Evolutionary conservation across 805 yeast genomes (phyloP).

Genomic region (Ogataea degrootiae): DNA sequence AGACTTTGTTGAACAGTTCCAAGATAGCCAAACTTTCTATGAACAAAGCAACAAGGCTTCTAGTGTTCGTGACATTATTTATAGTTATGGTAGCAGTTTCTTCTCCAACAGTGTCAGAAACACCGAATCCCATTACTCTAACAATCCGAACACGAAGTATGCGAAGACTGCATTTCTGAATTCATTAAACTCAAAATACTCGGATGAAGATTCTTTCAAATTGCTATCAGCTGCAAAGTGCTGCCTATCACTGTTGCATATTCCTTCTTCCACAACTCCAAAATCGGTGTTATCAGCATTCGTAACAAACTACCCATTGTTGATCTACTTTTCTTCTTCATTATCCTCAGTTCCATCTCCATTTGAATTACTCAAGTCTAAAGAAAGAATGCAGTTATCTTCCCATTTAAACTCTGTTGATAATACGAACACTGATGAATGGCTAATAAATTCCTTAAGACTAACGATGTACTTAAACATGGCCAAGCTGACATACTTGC

Average conservation of each 20-base stretch:
- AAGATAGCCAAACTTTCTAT: no score
- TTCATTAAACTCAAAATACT: background rate
- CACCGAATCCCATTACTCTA: no score
- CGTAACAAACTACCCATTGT: background rate
- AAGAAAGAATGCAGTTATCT: no score
- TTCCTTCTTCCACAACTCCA: no score
- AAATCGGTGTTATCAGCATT: background rate
- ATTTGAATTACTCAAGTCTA: background rate
- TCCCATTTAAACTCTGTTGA: background rate
- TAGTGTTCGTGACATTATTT: background rate
- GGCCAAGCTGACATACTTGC: constrained; percentile 35
- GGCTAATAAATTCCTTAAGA: background rate
- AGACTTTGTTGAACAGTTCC: background rate
- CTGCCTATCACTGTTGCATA: no score
- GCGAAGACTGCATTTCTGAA: background rate
- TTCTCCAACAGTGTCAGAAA: no score
- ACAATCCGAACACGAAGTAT: background rate
- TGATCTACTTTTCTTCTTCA: background rate
- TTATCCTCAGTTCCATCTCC: background rate
- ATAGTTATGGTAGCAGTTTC: no score
- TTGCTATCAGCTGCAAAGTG: no score
- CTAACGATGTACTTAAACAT: constrained; percentile 23
- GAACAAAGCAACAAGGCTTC: no score
- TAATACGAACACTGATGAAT: background rate
- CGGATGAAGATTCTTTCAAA: no score